Evolutionary conservation across 352 stramenopile species (phyloP).

Genomic region (Pseudoperonospora humuli): DNA sequence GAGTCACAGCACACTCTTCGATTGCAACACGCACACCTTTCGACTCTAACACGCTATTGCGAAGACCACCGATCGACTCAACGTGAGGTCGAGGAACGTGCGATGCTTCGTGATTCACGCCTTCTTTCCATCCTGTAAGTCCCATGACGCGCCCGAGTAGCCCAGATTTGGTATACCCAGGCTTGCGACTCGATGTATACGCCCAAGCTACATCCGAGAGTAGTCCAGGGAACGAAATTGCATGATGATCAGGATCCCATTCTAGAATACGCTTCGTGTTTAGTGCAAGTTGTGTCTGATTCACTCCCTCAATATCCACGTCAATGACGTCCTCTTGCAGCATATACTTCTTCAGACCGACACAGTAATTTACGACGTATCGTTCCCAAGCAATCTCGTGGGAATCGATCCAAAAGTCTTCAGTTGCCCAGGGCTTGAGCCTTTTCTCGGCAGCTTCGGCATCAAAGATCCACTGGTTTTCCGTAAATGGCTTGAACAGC

Average conservation of each 20-base stretch:
- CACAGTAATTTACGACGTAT: conserved; percentile 81
- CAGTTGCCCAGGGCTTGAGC: conserved; percentile 22
- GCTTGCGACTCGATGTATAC: conserved; percentile 83
- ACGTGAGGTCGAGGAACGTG: conserved; percentile 69
- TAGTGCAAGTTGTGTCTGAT: conserved; percentile 75
- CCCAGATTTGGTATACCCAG: conserved; percentile 79
- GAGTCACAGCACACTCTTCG: conserved; percentile 21
- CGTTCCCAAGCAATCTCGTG: conserved; percentile 76
- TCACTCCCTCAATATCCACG: conserved; percentile 69
- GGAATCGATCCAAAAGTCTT: conserved; percentile 60
- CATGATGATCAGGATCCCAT: conserved; percentile 86
- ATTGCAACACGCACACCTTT: conserved; percentile 52
- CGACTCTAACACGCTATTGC: conserved; percentile 66
- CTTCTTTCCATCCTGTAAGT: conserved; percentile 80
- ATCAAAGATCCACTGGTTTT: conserved; percentile 80
- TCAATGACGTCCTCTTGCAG: conserved; percentile 79
- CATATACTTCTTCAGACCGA: conserved; percentile 78
- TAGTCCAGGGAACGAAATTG: conserved; percentile 78
- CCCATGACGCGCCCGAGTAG: conserved; percentile 80
- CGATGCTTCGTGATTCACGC: conserved; percentile 79
- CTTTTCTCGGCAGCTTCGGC: conserved; percentile 39
- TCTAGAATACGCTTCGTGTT: conserved; percentile 73
- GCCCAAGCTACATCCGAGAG: conserved; percentile 84
- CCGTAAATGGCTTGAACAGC: conserved; percentile 82
- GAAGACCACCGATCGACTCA: conserved; percentile 50